Evolutionary conservation across 139 green algal species (phyloP).

Genomic region (Pleodorina starrii): DNA sequence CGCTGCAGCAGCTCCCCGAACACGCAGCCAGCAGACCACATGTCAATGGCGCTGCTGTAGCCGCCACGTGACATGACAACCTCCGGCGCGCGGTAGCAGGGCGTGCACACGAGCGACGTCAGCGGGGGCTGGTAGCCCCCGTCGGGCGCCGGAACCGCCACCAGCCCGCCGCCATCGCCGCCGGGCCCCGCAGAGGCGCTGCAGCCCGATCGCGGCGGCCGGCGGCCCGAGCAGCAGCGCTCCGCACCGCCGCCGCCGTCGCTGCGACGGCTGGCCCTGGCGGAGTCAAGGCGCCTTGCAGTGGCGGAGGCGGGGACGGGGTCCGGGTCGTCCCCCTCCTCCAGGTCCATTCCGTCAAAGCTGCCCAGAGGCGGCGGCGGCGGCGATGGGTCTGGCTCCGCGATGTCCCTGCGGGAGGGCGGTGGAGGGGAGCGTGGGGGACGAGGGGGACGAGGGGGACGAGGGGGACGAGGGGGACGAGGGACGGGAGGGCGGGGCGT

Average conservation of each 20-base stretch:
- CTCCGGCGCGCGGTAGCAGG: slow-evolving; percentile 73
- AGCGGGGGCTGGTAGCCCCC: slow-evolving; percentile 73
- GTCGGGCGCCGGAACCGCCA: neutral
- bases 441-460: too few relatives aligned
- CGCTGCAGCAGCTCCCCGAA: slow-evolving; percentile 94
- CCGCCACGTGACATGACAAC: slow-evolving; percentile 74
- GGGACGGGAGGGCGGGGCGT: too few relatives aligned
- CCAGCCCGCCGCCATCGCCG: neutral
- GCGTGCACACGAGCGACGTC: slow-evolving; percentile 82
- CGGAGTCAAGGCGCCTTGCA: neutral
- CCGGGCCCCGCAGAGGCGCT: neutral
- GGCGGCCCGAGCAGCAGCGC: neutral
- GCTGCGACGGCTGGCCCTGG: neutral
- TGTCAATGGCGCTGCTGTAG: slow-evolving; percentile 86
- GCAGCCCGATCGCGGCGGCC: neutral
- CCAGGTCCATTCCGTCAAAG: slow-evolving; percentile 4
- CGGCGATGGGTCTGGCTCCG: too few relatives aligned
- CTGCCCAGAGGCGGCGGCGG: neutral
- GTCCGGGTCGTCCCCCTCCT: neutral
- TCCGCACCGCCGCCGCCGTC: neutral
- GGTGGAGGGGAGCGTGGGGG: too few relatives aligned
- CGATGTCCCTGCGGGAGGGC: neutral
- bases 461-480: too few relatives aligned
- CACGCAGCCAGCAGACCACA: slow-evolving; percentile 88
- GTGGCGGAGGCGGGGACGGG: neutral